phyloP scores from a whole-genome alignment of 495 filamentous ascomycete genomes.

The Cercophora samala region DNA sequence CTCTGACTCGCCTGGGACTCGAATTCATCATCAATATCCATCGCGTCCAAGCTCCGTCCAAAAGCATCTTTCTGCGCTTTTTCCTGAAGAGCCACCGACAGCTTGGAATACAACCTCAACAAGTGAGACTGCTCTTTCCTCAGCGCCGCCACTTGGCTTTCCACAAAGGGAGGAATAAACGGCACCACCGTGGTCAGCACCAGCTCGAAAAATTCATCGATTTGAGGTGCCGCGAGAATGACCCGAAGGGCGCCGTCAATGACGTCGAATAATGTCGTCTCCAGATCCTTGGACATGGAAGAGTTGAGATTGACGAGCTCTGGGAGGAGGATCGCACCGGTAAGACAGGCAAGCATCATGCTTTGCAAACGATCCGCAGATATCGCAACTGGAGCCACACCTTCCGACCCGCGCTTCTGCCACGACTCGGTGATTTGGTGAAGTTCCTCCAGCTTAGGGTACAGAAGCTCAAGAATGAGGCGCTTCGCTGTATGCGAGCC shows the following conservation, averaged over 20 bases:
- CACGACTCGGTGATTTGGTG: constrained; percentile 40
- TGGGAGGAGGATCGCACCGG: constrained; percentile 41
- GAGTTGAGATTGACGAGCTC: constrained; percentile 41
- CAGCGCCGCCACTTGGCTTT: constrained; percentile 30
- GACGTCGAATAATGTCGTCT: constrained; percentile 33
- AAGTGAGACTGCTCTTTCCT: constrained; percentile 34
- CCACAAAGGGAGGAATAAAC: constrained; percentile 38
- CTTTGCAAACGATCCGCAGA: constrained; percentile 48
- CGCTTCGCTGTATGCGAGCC: constrained; percentile 44
- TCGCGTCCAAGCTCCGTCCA: constrained; percentile 49
- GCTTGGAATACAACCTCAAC: constrained; percentile 38
- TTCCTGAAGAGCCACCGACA: constrained; percentile 48
- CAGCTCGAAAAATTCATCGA: constrained; percentile 35
- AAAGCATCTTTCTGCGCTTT: constrained; percentile 29
- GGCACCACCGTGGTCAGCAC: constrained; percentile 35
- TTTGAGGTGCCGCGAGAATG: constrained; percentile 34
- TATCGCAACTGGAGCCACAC: constrained; percentile 31
- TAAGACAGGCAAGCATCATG: constrained; percentile 43
- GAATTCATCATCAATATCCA: constrained; percentile 78
- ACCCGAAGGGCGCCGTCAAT: constrained; percentile 36
- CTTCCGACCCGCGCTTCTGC: constrained; percentile 42
- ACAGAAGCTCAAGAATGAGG: constrained; percentile 48
- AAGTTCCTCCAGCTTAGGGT: constrained; percentile 46
- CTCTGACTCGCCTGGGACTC: constrained; percentile 52
- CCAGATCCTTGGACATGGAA: constrained; percentile 41